phyloP scores from a whole-genome alignment of 75 land plant species.

The Chamaecyparis obtusa region DNA sequence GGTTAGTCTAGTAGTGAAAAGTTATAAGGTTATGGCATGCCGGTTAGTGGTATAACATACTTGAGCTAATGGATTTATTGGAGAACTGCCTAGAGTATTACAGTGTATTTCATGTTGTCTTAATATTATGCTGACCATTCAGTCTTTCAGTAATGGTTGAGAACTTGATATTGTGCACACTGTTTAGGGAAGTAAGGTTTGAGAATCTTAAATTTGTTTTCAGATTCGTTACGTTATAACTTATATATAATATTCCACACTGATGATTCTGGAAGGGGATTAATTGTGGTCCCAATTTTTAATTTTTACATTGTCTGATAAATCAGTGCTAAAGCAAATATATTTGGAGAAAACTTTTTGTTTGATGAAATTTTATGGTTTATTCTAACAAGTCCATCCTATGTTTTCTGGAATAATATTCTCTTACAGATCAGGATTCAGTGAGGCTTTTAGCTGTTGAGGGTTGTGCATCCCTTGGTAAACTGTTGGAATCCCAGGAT shows the following conservation, averaged over 20 bases:
- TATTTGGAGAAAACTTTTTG: neutral
- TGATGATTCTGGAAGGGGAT: neutral
- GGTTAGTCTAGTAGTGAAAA: neutral
- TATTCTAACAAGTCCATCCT: neutral
- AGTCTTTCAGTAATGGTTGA: neutral
- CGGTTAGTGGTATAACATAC: neutral
- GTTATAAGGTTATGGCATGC: neutral
- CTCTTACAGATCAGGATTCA: conserved; percentile 59
- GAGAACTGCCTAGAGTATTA: neutral
- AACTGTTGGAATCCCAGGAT: conserved; percentile 59
- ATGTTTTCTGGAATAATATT: neutral
- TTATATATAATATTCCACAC: neutral
- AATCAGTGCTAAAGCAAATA: neutral
- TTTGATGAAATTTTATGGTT: neutral
- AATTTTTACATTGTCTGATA: neutral
- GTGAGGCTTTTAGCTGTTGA: conserved; percentile 62
- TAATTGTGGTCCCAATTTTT: neutral
- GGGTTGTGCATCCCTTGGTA: conserved; percentile 66
- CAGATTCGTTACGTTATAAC: neutral
- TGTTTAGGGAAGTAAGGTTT: neutral
- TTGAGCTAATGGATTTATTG: neutral
- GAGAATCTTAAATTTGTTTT: neutral
- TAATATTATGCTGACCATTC: neutral
- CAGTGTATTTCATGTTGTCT: neutral
- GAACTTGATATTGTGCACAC: neutral